Evolutionary conservation across 345 rosid species (phyloP), one percentile per base, ranked within the genome.

Genomic region (Populus simonii): DNA sequence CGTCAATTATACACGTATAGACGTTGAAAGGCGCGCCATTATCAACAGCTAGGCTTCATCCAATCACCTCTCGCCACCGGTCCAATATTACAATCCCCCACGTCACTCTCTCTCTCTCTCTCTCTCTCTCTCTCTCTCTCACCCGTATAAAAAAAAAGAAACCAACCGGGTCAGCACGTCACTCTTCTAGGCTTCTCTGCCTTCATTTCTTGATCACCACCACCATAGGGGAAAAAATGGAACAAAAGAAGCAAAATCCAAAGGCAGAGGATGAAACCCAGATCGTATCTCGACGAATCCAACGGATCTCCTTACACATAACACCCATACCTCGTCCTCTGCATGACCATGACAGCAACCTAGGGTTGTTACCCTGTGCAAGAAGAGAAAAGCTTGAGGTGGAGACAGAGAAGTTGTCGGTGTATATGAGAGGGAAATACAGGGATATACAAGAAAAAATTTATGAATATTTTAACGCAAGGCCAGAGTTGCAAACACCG

Each of bases 401-500:
- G 59, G 84, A 94, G 49, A 83, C 82, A 0, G 65, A 74, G 70
- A 77, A 85, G 51, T 81, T 96, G 73, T 82, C 89, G 29, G 15
- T 51, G 0, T 92, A 84, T 84, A 89, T 96, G 93, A 90, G 86
- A 65, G 97, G 99, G 35, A 88, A 88, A 80, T 84, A 96, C 77
- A 82, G 89, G 66, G 98, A 90, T n/a, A 71, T 91, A 43, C 99
- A 96, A 73, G 98, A 94, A 74, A 85, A 74, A 78, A 86, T 96
- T 38, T 89, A 71, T 70, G 85, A 87, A 27, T 96, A 85, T 78
- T 94, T 82, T 79, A 86, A 88, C 59, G 83, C 92, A 1, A 84
- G 93, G 73, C 98, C 97, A 6, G 96, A 96, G 73, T 82, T 96
- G 80, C 94, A 88, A 77, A 96, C 97, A 20, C 99, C 99, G 33